These are phyloP conservation scores for Sherardia arvensis DNA, from an alignment of 257 asterid genomes.

Conservation along the genomic window DNA sequence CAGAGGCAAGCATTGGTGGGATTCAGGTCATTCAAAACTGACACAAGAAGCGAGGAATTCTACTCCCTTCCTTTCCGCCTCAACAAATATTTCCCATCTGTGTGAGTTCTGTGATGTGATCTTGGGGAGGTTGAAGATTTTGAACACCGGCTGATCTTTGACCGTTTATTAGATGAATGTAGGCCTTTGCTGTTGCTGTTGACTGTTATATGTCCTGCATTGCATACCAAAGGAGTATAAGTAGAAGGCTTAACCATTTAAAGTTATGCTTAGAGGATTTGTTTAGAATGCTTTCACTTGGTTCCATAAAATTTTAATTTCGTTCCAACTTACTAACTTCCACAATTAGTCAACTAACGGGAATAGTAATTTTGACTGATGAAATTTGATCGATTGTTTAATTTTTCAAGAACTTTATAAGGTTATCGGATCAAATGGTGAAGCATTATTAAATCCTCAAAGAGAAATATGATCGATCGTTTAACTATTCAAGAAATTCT, in stretches of 20 bases:
- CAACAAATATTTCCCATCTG: conserved; percentile 91
- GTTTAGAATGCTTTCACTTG: too few species aligned
- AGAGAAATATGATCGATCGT: too few species aligned
- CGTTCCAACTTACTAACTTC: too few species aligned
- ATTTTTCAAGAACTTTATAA: too few species aligned
- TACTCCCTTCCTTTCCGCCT: conserved; percentile 84
- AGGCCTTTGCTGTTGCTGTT: conserved; percentile 20
- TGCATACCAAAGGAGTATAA: conserved; percentile 28
- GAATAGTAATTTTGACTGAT: too few species aligned
- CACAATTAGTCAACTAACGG: too few species aligned
- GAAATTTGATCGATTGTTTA: too few species aligned
- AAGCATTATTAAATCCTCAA: too few species aligned
- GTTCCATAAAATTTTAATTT: too few species aligned
- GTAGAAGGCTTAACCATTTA: conserved; percentile 22
- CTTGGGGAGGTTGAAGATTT: conserved; percentile 11
- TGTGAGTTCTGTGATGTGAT: too few species aligned
- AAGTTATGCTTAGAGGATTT: conserved; percentile 30
- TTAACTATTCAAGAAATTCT: too few species aligned
- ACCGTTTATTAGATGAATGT: conserved; percentile 15
- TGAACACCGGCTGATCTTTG: conserved; percentile 10
- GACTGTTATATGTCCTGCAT: conserved; percentile 21
- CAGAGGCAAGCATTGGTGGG: conserved; percentile 98
- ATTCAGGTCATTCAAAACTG: conserved; percentile 66
- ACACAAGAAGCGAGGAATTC: conserved; percentile 82
- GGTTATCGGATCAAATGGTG: too few species aligned